A percentile compares a stretch with the other conserved stretches of the same genome.
Conservation (phyloP, 805 yeast species). For the Saturnispora kantuleensis region DNA sequence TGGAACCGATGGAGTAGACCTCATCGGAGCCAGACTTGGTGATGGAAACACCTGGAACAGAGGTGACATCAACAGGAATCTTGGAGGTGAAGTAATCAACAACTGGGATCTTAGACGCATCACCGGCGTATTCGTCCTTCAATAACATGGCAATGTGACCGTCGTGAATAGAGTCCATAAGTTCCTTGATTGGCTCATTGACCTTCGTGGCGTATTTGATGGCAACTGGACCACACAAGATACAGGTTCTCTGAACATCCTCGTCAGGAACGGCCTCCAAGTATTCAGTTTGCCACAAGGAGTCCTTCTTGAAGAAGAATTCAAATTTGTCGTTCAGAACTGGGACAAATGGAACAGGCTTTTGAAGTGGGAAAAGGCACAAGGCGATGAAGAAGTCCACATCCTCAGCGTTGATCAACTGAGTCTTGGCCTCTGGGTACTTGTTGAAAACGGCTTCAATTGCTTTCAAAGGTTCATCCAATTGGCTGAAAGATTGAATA, state of each 20-base stretch:
- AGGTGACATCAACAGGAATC: constrained; percentile 33
- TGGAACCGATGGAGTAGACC: constrained; percentile 31
- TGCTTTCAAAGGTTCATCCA: constrained; percentile 56
- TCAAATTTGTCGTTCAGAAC: constrained; percentile 90
- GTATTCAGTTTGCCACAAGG: constrained; percentile 97
- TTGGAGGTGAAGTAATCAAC: constrained; percentile 84
- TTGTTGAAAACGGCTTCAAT: constrained; percentile 50
- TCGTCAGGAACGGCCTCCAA: constrained; percentile 91
- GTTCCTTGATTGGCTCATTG: constrained; percentile 87
- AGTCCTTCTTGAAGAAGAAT: constrained; percentile 95
- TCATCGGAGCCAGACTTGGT: constrained; percentile 24
- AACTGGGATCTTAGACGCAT: constrained; percentile 65
- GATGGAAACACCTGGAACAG: constrained; percentile 30
- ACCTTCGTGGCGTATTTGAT: constrained; percentile 81
- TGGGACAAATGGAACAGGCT: constrained; percentile 98
- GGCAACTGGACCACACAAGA: constrained; percentile 97
- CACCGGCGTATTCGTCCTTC: constrained; percentile 60
- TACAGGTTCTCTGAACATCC: constrained; percentile 98
- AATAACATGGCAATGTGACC: constrained; percentile 73
- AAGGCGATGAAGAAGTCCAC: constrained; percentile 81
- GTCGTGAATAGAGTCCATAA: constrained; percentile 79
- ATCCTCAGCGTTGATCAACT: constrained; percentile 90
- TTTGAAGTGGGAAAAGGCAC: constrained; percentile 77
- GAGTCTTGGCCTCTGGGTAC: constrained; percentile 68
- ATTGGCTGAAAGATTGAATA: constrained; percentile 61